phyloP scores from a whole-genome alignment of 495 filamentous ascomycete species.

The Pseudomonodictys pantanalensis region DNA sequence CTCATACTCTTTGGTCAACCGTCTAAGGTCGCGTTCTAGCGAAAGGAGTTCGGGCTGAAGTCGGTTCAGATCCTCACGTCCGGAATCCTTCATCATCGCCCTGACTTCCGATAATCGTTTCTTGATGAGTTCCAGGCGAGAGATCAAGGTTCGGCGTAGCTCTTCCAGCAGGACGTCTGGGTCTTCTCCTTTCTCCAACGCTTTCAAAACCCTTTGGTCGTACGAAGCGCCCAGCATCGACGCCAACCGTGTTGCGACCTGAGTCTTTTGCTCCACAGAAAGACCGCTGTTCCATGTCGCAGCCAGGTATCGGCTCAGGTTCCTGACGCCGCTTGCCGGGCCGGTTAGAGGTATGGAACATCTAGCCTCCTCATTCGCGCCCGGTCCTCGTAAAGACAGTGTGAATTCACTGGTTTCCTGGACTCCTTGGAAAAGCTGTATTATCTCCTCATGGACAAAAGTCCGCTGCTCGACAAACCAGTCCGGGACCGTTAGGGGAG shows the following conservation, averaged over 20 bases:
- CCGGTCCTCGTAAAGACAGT: slow-evolving; percentile 7
- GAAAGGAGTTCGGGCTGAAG: too few relatives aligned
- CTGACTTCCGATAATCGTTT: too few relatives aligned
- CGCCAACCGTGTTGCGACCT: slow-evolving; percentile 5
- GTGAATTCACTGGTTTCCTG: background rate
- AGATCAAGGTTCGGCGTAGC: background rate
- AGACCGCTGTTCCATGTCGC: slow-evolving; percentile 2
- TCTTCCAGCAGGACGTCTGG: background rate
- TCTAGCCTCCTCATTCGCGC: slow-evolving; percentile 13
- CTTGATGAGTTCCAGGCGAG: too few relatives aligned
- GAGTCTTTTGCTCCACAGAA: slow-evolving; percentile 4
- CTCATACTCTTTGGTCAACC: too few relatives aligned
- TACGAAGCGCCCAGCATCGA: background rate
- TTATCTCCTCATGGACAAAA: slow-evolving; percentile 32
- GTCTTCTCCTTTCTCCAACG: background rate
- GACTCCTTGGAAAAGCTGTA: background rate
- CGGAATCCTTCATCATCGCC: too few relatives aligned
- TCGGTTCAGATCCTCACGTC: too few relatives aligned
- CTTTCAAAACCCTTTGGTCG: background rate
- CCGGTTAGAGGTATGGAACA: slow-evolving; percentile 7
- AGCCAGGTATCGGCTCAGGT: background rate
- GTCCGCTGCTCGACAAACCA: slow-evolving; percentile 47
- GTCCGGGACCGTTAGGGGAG: slow-evolving; percentile 37
- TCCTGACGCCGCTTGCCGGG: background rate
- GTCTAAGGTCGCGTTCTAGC: too few relatives aligned